Evolutionary conservation across 139 green algal species (phyloP).

Genomic region (Monoraphidium neglectum): DNA sequence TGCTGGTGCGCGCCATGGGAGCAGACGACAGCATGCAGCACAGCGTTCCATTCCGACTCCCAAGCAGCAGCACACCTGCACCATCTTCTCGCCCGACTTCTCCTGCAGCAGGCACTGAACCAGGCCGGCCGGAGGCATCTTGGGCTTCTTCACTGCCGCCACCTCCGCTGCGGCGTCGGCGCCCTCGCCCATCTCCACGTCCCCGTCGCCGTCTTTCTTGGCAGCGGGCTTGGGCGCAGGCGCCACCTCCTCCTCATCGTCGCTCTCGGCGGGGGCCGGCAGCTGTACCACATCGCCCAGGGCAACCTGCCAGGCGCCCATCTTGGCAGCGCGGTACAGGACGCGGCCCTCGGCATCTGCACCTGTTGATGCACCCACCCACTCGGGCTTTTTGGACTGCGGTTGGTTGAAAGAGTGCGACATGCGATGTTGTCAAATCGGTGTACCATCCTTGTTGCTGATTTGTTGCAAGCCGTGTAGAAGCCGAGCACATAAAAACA

Average conservation of each 20-base stretch:
- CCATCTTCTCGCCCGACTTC: constrained; percentile 36
- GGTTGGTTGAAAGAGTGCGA: too few species aligned
- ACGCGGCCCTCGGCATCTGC: constrained; percentile 22
- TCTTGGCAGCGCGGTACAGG: constrained; percentile 47
- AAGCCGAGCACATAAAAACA: too few species aligned
- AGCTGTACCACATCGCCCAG: constrained; percentile 59
- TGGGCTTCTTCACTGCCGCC: neutral
- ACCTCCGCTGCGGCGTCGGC: neutral
- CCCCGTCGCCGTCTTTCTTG: constrained; percentile 2
- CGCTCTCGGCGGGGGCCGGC: constrained; percentile 20
- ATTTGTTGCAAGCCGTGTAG: too few species aligned
- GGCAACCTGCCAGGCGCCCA: constrained; percentile 41
- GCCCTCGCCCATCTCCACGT: neutral
- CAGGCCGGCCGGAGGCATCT: constrained; percentile 50
- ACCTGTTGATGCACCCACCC: constrained; percentile 24
- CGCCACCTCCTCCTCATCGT: constrained; percentile 35
- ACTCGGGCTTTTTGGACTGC: constrained; percentile 12
- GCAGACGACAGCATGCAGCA: too few species aligned
- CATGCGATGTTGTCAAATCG: too few species aligned
- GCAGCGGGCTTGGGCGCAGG: constrained; percentile 2
- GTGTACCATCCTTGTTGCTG: too few species aligned
- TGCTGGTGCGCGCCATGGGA: too few species aligned
- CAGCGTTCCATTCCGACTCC: too few species aligned
- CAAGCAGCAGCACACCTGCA: constrained; percentile 42
- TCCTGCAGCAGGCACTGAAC: constrained; percentile 77